These are phyloP conservation scores for Platanus orientalis DNA, from an alignment of 164 flowering plant species.

Conservation along the genomic window DNA sequence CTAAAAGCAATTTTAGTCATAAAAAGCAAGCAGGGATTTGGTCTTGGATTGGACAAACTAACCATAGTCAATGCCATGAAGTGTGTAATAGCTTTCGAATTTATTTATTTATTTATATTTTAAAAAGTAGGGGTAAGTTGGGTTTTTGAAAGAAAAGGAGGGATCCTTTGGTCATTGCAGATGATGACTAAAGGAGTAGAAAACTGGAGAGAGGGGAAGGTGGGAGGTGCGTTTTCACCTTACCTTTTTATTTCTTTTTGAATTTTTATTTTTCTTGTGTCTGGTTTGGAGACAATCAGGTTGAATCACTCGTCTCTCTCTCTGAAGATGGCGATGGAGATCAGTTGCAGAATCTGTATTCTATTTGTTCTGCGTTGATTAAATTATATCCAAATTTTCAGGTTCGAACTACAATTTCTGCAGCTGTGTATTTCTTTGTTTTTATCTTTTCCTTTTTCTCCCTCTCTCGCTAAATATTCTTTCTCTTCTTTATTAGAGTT, in stretches of 20 bases:
- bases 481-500: not conserved
- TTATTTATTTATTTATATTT: too few relatives aligned
- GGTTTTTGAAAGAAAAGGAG: not conserved
- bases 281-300: conserved; percentile 1
- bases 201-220: conserved; percentile 18
- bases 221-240: conserved; percentile 25
- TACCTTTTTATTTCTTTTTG: conserved; percentile 5
- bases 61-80: not conserved
- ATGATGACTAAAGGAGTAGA: conserved; percentile 18
- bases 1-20: too few relatives aligned
- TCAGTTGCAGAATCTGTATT: not conserved
- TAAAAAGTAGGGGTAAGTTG: not conserved
- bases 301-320: conserved; percentile 6
- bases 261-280: not conserved
- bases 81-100: not conserved
- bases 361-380: not conserved
- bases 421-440: not conserved
- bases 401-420: conserved; percentile 6
- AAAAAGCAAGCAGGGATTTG: too few relatives aligned
- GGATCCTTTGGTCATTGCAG: conserved; percentile 10
- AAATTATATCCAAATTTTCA: conserved; percentile 3
- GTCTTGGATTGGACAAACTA: too few relatives aligned
- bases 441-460: not conserved
- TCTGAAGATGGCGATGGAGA: conserved; percentile 11
- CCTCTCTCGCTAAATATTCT: not conserved